Base-by-base conservation (phyloP, 2,329 filamentous ascomycete genomes). In the Penicillium vulpinum region DNA sequence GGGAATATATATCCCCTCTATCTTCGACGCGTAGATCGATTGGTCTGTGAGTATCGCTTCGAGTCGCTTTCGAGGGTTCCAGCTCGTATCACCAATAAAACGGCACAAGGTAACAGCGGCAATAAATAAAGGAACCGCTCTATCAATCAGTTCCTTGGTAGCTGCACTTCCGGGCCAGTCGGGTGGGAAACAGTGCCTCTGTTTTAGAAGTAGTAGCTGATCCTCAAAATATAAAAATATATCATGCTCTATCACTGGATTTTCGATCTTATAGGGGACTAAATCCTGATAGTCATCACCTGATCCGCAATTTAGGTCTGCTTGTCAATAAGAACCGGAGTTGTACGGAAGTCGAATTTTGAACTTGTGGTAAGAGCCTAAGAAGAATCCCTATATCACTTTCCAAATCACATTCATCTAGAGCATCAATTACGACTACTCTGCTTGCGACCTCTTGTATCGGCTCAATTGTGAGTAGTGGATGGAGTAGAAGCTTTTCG, bases 301-400 rank as follows among this genome's bases (percentile, higher is more conserved):
- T 50, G 24, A 72, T 65, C 5, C 65, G 58, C 4, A 67, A 45
- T 24, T 73, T 68, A 9, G 71, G 69, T 45, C 70, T 59, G 57
- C 70, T 71, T 7, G 67, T 72, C 29, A 71, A 26, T 13, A 72
- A 64, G 15, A 69, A 16, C 24, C 63, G 65, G 1, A 72, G 21
- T 4, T 47, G 51, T 9, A 71, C 13, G 7, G 51, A 54, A 13
- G 44, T 58, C 39, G 49, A 41, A 28, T 57, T 40, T 33, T 60
- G 59, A 3, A 60, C 15, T 10, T 54, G 58, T 1, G 64, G 56
- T 29, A 70, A 41, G 46, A 71, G 57, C 31, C 56, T 46, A 33
- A 73, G 50, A 40, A 73, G 60, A 4, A 48, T 33, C 24, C 53
- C 13, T 1, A 70, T 59, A 39, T 69, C 56, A 16, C 62, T 11